Percentiles rank a stretch among this genome's conserved stretches.
Conservation (phyloP, 163 green algal species). For the Chlorella variabilis region DNA sequence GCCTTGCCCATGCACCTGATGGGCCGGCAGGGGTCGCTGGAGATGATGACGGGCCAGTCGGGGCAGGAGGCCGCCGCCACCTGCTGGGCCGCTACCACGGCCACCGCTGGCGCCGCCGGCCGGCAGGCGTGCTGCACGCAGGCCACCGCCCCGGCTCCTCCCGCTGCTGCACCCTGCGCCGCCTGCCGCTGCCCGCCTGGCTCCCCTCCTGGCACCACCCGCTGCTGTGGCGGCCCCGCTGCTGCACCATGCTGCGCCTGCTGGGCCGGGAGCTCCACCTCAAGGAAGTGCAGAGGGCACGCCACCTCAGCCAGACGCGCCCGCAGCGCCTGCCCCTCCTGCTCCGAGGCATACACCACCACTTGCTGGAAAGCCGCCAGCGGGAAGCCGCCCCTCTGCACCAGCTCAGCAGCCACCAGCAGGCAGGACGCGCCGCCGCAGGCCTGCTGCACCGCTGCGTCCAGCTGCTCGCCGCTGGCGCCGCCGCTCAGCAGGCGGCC, state of each 20-base stretch:
- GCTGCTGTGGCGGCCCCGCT: too few relatives aligned
- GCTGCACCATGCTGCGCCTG: too few relatives aligned
- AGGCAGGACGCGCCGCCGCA: constrained; percentile 37
- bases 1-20: not conserved
- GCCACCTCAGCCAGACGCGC: not conserved
- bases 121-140: not conserved
- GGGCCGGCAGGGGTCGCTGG: constrained; percentile 13
- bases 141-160: not conserved
- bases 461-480: constrained; percentile 1
- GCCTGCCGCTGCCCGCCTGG: not conserved
- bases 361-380: constrained; percentile 35
- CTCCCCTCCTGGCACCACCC: not conserved
- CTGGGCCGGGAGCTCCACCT: not conserved
- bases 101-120: not conserved
- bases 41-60: constrained; percentile 50
- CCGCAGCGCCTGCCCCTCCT: not conserved
- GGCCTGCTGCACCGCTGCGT: constrained; percentile 37
- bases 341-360: constrained; percentile 44
- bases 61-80: not conserved
- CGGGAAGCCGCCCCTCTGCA: constrained; percentile 23
- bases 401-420: constrained; percentile 43
- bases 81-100: too few relatives aligned
- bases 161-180: not conserved
- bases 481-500: constrained; percentile 14
- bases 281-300: constrained; percentile 20